A percentile compares a stretch with the other conserved stretches of the same genome.
These are phyloP conservation scores for Ophiocordyceps camponoti-rufipedis DNA, from an alignment of 2,329 filamentous ascomycete species.

Conservation along the genomic window DNA sequence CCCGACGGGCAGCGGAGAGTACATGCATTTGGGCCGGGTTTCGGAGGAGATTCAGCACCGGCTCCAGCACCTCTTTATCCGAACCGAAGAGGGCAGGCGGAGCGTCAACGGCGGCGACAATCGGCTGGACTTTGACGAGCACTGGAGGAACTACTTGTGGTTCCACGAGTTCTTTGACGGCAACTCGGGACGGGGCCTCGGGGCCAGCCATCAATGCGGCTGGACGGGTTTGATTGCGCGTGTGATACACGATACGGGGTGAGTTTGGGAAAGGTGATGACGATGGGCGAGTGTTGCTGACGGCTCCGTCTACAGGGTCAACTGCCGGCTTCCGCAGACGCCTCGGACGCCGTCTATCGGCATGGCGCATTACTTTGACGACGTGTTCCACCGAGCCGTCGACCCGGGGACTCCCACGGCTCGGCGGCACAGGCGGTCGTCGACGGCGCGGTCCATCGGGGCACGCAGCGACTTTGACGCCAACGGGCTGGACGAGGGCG, in stretches of 20 bases:
- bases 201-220: conserved; percentile 85
- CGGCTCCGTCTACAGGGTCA: conserved; percentile 37
- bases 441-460: conserved; percentile 68
- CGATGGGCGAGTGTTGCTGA: not conserved
- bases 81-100: conserved; percentile 67
- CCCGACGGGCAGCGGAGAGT: conserved; percentile 80
- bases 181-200: conserved; percentile 73
- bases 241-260: conserved; percentile 96
- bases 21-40: conserved; percentile 89
- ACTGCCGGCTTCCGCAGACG: conserved; percentile 80
- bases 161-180: conserved; percentile 98
- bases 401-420: conserved; percentile 19
- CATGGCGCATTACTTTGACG: conserved; percentile 90
- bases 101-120: conserved; percentile 79
- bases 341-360: conserved; percentile 71
- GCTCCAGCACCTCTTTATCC: conserved; percentile 76
- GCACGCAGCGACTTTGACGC: conserved; percentile 60
- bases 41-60: conserved; percentile 91
- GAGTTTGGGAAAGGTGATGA: conserved; percentile 19
- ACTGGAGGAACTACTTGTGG: conserved; percentile 77
- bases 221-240: conserved; percentile 94
- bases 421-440: conserved; percentile 53
- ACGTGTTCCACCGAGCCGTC: conserved; percentile 44
- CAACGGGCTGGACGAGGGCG: conserved; percentile 25
- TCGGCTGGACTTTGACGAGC: conserved; percentile 71